A percentile compares a stretch with the other conserved stretches of the same genome.
Conservation (phyloP, 352 stramenopile species). For the Phytophthora meadii region DNA sequence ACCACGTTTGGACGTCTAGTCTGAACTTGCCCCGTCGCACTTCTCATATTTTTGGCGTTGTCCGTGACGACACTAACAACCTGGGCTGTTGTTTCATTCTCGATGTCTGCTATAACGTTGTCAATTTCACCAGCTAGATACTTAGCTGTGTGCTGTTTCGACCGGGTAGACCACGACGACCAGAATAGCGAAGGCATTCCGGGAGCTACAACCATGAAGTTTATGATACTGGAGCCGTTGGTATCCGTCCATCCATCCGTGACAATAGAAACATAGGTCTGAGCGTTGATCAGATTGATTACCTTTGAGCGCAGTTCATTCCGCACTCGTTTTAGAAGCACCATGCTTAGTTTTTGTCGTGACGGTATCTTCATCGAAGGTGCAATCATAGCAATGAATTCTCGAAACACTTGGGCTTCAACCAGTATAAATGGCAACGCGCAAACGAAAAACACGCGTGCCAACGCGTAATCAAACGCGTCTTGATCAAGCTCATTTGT, state of each 20-base stretch:
- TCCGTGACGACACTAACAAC: not conserved
- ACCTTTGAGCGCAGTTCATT: not conserved
- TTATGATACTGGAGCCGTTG: not conserved
- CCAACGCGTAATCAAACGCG: conserved; percentile 10
- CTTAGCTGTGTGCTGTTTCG: not conserved
- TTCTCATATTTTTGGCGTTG: not conserved
- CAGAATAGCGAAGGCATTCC: not conserved
- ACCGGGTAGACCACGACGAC: not conserved
- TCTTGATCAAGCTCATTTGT: not conserved
- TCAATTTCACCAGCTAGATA: not conserved
- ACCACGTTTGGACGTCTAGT: not conserved
- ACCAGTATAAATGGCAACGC: conserved; percentile 11
- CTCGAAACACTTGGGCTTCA: conserved; percentile 8
- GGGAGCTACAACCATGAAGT: not conserved
- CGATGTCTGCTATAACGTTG: not conserved
- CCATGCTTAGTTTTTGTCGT: not conserved
- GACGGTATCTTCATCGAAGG: not conserved
- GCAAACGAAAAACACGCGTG: conserved; percentile 9
- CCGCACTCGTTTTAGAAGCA: not conserved
- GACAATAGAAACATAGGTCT: not conserved
- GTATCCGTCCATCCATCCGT: not conserved
- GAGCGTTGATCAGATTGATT: not conserved
- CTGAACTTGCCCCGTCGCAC: not conserved
- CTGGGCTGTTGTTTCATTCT: not conserved
- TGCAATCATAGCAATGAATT: conserved; percentile 8